Base-by-base conservation (phyloP, 2,329 filamentous ascomycete species). In the Colletotrichum sublineola region DNA sequence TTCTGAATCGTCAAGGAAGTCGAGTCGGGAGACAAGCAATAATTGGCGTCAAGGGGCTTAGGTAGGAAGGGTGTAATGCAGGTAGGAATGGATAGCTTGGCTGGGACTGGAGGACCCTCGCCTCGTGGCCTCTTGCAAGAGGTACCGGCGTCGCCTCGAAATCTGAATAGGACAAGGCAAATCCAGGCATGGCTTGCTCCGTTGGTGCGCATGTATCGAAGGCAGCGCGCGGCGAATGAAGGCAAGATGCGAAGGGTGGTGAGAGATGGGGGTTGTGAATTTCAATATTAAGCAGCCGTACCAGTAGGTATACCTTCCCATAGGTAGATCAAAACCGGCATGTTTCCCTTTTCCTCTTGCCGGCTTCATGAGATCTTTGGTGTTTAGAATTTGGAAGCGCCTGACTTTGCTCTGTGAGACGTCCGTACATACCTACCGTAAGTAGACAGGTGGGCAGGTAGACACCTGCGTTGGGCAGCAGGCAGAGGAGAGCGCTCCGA, bases 201-300 rank as follows among this genome's bases (percentile, higher is more conserved):
- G 57, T 53, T 71, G 57, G 64, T 71, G 68, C 64, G 68, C 57
- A 14, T 71, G 68, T 63, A 46, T 63, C 44, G 50, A 40, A 50
- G 29, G 55, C 29, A 14, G 40, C 46, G 48, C 15, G 12, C 53
- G 29, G 36, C 56, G 40, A 50, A 55, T 46, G 36, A 36, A 36
- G 8, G 40, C 53, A 55, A 12, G 52, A 29, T 11, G 48, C 24
- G 24, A 52, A 52, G 5, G 50, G n/a, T 42, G 9, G 46, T 24
- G 46, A 7, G 20, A 24, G 46, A 24, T 42, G 5, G 48, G 44
- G 31, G 33, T 12, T 24, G 44, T 20, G 60, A 11, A 53, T 33
- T 40, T 11, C 29, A 40, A n/a, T 14, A 36, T 12, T 53, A 8
- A 36, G 63, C 46, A 20, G 38, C 44, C n/a, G 46, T 24, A n/a